A percentile compares a stretch with the other conserved stretches of the same genome.
Evolutionary conservation across 805 yeast genomes (phyloP).

Genomic region (Scheffersomyces ergatensis): DNA sequence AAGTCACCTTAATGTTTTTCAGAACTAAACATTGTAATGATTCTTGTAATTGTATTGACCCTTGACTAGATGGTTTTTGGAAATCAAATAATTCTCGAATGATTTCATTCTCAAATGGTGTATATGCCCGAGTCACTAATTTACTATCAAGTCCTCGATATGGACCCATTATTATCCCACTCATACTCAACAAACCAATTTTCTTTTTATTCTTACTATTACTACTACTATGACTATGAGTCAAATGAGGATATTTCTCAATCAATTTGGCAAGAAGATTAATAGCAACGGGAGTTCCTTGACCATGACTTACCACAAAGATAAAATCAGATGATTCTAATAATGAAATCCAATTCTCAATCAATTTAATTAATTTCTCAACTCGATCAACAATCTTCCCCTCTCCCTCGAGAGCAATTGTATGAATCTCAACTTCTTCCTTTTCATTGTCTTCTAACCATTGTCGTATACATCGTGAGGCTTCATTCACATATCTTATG

Average conservation of each 20-base stretch:
- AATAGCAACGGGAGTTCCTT: conserved; percentile 31
- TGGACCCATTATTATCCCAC: conserved; percentile 34
- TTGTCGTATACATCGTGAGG: conserved; percentile 24
- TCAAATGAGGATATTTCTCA: conserved; percentile 1
- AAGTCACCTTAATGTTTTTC: conserved; percentile 32
- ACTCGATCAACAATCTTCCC: conserved; percentile 32
- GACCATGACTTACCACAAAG: conserved; percentile 31
- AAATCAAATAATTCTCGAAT: conserved; percentile 34
- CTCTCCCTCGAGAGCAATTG: conserved; percentile 41
- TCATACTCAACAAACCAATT: conserved; percentile 34
- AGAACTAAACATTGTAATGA: conserved; percentile 17
- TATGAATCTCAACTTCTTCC: conserved; percentile 22
- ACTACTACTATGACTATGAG: too few species aligned
- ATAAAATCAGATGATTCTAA: conserved; percentile 30
- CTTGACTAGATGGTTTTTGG: conserved; percentile 17
- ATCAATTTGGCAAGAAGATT: conserved; percentile 22
- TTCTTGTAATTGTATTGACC: conserved; percentile 14
- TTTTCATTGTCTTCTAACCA: conserved; percentile 20
- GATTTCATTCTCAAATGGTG: conserved; percentile 32
- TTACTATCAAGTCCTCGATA: conserved; percentile 28
- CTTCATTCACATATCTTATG: conserved; percentile 21
- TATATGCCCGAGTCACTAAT: conserved; percentile 36
- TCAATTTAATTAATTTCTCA: conserved; percentile 18
- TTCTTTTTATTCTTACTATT: conserved; percentile 16
- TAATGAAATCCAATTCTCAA: conserved; percentile 31